Evolutionary conservation across 1,139 yeast genomes (phyloP), one percentile per base, ranked within the genome.

Genomic region (Pichia sp.): DNA sequence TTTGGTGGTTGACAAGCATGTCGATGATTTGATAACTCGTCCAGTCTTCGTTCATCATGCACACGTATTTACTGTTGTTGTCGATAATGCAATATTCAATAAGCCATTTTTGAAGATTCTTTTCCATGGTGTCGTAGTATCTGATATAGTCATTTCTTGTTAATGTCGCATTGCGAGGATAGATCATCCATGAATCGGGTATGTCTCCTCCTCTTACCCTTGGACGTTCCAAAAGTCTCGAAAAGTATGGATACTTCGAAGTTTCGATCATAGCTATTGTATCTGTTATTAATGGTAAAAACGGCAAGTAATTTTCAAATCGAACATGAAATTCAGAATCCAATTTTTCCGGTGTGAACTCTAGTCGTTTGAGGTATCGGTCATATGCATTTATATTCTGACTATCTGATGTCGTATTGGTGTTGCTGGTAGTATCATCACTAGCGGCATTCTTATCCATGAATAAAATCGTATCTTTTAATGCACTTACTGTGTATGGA

Each of bases 101-200:
- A 8, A 52, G 17, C 55, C 55, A 52, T 38, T 48, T 45, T 21
- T 38, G 45, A 8, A 46, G 38, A 11, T 19, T 24, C 10, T 28
- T 20, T 40, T 50, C 50, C 53, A 52, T 50, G 11, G 8, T 27
- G 20, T 50, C 46, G 39, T 48, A 52, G 34, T 36, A 50, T 7
- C 27, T 32, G 14, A 34, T 38, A 39, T 50, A 50, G 22, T 52
- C 49, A 11, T 32, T 11, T 9, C 18, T 17, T 2, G n/a, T 30
- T 15, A 48, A 28, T 6, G 9, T 18, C 30, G 18, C 19, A 39
- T 39, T 45, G 18, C 34, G 21, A 24, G 49, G 34, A 28, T 36
- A 45, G 14, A 48, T 43, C 17, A 33, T 22, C 52, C 52, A 48
- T 12, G 40, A 22, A 14, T 33, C 27, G 4, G 30, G 30, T 12